Conservation (phyloP, 305 asterid genomes). For the Solanum hybrid region DNA sequence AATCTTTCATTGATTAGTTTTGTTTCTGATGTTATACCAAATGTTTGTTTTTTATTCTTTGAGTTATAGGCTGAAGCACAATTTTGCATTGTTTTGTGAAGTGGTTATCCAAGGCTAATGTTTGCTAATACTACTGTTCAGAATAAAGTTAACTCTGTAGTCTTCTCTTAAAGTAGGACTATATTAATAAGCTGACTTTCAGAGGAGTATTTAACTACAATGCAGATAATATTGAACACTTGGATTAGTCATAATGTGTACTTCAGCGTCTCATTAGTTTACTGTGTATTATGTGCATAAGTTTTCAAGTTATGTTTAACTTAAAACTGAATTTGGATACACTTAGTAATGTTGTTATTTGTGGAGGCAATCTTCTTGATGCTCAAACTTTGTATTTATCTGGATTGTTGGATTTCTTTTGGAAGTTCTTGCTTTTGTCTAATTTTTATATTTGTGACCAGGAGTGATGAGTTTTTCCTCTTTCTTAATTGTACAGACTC, state of each 20-base stretch:
- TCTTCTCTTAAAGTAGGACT: not conserved
- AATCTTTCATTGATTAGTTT: not conserved
- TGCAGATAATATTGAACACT: not conserved
- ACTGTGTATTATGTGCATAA: not conserved
- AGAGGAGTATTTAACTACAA: not conserved
- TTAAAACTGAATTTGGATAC: not conserved
- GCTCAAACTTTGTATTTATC: not conserved
- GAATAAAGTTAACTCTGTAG: not conserved
- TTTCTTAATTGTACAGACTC: slow-evolving; percentile 29
- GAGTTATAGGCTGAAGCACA: not conserved
- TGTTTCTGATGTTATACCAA: not conserved
- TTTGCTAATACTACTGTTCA: not conserved
- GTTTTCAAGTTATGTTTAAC: not conserved
- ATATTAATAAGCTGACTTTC: too few species aligned
- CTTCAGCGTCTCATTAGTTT: not conserved
- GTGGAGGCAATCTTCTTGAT: not conserved
- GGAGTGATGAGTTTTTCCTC: not conserved
- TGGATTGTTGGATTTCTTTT: not conserved
- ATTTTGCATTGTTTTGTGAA: not conserved
- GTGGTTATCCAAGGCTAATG: not conserved
- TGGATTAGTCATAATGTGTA: not conserved
- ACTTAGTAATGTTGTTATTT: not conserved
- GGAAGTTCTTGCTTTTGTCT: not conserved
- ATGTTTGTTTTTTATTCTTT: not conserved
- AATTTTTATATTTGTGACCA: not conserved